Conservation (phyloP, 768 basidiomycete genomes). For the Suillus fuscotomentosus region DNA sequence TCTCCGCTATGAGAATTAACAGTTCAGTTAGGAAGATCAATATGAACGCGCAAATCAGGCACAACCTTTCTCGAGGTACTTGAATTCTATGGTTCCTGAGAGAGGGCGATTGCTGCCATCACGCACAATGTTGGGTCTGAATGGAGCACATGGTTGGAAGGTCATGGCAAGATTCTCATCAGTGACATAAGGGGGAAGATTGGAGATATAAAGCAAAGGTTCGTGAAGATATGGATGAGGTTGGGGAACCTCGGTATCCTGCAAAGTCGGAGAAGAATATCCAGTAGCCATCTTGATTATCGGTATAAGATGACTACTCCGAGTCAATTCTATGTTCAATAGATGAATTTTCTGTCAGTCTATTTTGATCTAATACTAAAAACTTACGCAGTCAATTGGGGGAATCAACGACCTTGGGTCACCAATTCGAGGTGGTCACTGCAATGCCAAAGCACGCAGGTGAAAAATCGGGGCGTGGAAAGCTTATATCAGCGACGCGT, state of each 20-base stretch:
- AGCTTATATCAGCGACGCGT: conserved; percentile 29
- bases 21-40: conserved; percentile 5
- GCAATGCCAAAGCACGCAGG: conserved; percentile 15
- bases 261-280: conserved; percentile 32
- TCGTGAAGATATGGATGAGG: conserved; percentile 86
- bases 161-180: conserved; percentile 78
- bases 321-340: conserved; percentile 5
- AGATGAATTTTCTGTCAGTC: background rate
- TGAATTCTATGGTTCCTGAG: conserved; percentile 82
- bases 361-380: background rate
- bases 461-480: conserved; percentile 33
- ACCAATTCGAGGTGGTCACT: conserved; percentile 26
- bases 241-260: conserved; percentile 31
- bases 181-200: conserved; percentile 66
- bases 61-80: conserved; percentile 73
- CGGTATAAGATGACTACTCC: conserved; percentile 22
- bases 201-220: conserved; percentile 78
- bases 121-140: conserved; percentile 73
- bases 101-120: conserved; percentile 52
- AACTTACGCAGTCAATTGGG: conserved; percentile 21
- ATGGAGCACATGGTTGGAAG: conserved; percentile 74
- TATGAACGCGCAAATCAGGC: conserved; percentile 21
- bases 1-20: conserved; percentile 60
- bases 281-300: conserved; percentile 37
- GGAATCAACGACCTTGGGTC: conserved; percentile 32